Percentiles rank a stretch among this genome's conserved stretches.
Evolutionary conservation across 169 alveolate genomes (phyloP).

Genomic region (Nephromyces sp.): DNA sequence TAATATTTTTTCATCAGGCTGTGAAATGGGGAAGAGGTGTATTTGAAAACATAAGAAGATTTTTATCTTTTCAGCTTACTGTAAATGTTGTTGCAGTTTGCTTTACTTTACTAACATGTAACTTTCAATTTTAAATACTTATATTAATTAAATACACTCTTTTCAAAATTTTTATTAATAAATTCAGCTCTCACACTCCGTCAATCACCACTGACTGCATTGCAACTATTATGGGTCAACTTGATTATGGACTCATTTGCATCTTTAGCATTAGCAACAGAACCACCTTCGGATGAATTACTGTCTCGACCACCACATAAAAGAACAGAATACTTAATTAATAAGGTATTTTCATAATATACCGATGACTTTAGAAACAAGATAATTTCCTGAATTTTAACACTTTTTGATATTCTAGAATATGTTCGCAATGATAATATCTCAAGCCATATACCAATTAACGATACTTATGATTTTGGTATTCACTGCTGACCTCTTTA

Average conservation of each 20-base stretch:
- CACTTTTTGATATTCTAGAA: no score
- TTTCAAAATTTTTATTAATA: neutral
- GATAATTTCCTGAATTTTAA: no score
- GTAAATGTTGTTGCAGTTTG: constrained; percentile 69
- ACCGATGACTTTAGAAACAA: no score
- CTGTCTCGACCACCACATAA: constrained; percentile 66
- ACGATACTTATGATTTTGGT: constrained; percentile 42
- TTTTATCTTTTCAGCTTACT: constrained; percentile 70
- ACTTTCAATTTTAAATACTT: neutral
- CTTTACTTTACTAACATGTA: constrained; percentile 47
- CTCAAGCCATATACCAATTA: constrained; percentile 50
- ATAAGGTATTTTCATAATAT: no score
- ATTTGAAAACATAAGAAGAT: constrained; percentile 66
- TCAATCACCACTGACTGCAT: constrained; percentile 55
- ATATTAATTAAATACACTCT: no score
- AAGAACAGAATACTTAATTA: constrained; percentile 62
- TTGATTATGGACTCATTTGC: constrained; percentile 21
- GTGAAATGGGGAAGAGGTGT: constrained; percentile 72
- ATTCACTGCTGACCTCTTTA: constrained; percentile 60
- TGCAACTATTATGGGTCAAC: constrained; percentile 41
- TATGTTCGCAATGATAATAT: constrained; percentile 51
- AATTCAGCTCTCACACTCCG: constrained; percentile 4
- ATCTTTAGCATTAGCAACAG: constrained; percentile 54
- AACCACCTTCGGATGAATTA: constrained; percentile 67
- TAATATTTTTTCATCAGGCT: constrained; percentile 44